Evolutionary conservation across 495 filamentous ascomycete genomes (phyloP), one percentile per base, ranked within the genome.

Genomic region (Penicillium psychrofluorescens): DNA sequence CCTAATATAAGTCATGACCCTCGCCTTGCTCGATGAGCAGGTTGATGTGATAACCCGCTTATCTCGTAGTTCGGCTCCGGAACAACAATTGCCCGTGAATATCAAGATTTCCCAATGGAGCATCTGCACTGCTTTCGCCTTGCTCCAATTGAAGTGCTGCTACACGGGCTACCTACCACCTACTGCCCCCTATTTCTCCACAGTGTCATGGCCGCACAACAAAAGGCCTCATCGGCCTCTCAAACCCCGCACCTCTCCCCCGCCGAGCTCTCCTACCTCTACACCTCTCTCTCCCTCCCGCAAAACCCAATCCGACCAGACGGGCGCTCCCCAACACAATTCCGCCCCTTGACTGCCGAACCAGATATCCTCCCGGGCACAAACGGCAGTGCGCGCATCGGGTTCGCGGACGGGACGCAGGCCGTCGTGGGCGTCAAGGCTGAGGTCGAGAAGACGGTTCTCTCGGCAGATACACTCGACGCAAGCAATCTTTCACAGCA

Each of bases 191-290:
- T 29, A 28, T 33, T 6, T 11, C 6, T 13, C 15, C 44, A 53
- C 36, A 48, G 2, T 22, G 22, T 22, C 22, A 71, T 71, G 68
- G 43, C 68, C 14, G 51, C 58, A 43, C 63, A 66, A 62, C 62
- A 62, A 42, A 66, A 74, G 52, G 67, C 70, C 40, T 64, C 62
- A 14, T 72, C 67, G 27, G 68, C 70, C 42, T 67, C 67, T 4
- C 70, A 72, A 55, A 65, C 59, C 36, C 72, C 68, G 15, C 81
- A 86, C 53, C 82, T 98, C 66, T 95, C 90, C 14, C 90, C 90
- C 34, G 88, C 92, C 52, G 94, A 98, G 66, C 88, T 97, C 53
- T 87, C 90, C 61, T 98, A 95, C 75, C 81, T 96, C 38, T 90
- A 90, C 77, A 78, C 82, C 43, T 92, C 92, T 4, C 88, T 98